Evolutionary conservation across 1,284 basidiomycete species (phyloP).

Genomic region (Heterobasidion irregulare): DNA sequence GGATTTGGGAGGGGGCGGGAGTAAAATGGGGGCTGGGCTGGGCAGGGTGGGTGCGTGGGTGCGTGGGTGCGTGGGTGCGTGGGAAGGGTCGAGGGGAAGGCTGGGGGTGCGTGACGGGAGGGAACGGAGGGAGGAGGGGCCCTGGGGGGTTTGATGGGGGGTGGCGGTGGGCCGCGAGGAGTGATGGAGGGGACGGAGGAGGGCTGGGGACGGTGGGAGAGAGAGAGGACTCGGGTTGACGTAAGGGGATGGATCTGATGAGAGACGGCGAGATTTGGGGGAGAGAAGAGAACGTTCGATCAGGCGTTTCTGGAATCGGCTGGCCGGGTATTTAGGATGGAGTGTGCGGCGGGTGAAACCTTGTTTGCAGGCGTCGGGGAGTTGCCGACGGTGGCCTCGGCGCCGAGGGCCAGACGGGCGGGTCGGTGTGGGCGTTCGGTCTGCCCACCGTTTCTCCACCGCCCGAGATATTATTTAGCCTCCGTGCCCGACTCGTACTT

Average conservation of each 20-base stretch:
- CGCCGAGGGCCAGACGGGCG: constrained; percentile 24
- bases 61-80: background rate
- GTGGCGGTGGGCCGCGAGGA: background rate
- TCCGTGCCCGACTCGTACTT: constrained; percentile 16
- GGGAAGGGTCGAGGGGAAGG: background rate
- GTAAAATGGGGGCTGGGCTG: background rate
- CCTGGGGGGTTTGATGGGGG: too few relatives aligned
- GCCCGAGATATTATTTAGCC: constrained; percentile 8
- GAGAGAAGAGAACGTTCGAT: constrained; percentile 12
- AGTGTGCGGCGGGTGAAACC: background rate
- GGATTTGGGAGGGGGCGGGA: background rate
- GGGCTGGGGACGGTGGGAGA: background rate
- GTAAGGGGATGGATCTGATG: background rate
- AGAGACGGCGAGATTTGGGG: constrained; percentile 10
- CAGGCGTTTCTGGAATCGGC: constrained; percentile 11
- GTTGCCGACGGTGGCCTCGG: constrained; percentile 19
- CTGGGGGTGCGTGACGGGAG: background rate
- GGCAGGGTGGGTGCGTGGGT: background rate
- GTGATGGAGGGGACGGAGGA: background rate
- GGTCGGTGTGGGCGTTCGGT: constrained; percentile 15
- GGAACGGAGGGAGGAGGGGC: background rate
- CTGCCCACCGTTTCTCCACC: constrained; percentile 10
- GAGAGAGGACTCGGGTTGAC: background rate
- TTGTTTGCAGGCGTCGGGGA: constrained; percentile 3
- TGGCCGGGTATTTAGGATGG: background rate